Evolutionary conservation across 2,329 filamentous ascomycete genomes (phyloP), one percentile per base, ranked within the genome.

Genomic region (Cladobotryum protrusum): DNA sequence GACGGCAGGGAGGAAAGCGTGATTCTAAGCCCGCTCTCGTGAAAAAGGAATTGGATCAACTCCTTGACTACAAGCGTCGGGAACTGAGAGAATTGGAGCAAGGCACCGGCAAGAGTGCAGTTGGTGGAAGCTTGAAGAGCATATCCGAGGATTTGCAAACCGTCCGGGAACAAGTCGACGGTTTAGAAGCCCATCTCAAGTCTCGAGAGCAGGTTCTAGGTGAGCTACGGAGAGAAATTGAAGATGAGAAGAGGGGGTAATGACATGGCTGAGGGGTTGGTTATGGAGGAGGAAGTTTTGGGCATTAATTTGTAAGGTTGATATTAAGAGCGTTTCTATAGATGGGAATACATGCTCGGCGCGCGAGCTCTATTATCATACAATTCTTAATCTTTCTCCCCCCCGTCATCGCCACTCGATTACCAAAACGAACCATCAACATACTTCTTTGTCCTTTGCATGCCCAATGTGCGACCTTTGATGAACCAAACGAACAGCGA

Each of bases 101-200:
- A 55, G 87, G 86, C 29, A 78, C 81, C 48, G 83, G 80, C 55
- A 85, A 78, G 71, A 82, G 74, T 46, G 83, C 83, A 62, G 81
- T 79, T 7, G 90, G 89, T 0, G 81, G 85, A 55, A 81, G 79
- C 54, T 67, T 97, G 53, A 86, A 90, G 69, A 82, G 84, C 35
- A 82, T 96, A 39, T 75, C 81, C 51, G 91, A 95, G 35, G 93
- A 99, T 69, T 79, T 99, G 64, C 80, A 86, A 61, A 87, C 88
- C 42, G 89, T 99, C n/a, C 85, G 81, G 62, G 92, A 97, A 70
- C 92, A 99, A 74, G 85, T 99, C 2, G 90, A 96, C 57, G 90
- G 91, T 1, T 68, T 99, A 57, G 90, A 95, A 72, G 72, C 76
- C 54, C 93, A 99, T 74, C 71, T 96, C 62, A 78, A 82, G 61